A percentile compares a stretch with the other conserved stretches of the same genome.
phyloP scores from a whole-genome alignment of 2,329 filamentous ascomycete genomes.

The Hawksworthiomyces lignivorus region DNA sequence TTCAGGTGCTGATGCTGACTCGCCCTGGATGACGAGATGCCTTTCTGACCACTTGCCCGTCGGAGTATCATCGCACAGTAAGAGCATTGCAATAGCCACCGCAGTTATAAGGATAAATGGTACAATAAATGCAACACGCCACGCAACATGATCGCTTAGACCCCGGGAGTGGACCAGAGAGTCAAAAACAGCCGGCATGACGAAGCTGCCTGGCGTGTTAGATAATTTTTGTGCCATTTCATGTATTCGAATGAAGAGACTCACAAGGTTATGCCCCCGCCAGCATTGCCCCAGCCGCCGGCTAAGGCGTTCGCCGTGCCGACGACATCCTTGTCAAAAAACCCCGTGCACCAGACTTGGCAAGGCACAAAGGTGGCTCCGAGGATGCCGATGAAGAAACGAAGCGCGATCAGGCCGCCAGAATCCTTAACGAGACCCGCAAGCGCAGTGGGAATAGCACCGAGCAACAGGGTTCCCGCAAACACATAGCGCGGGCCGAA shows the following conservation, averaged over 20 bases:
- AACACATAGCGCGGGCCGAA: slow-evolving; percentile 77
- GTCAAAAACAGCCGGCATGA: slow-evolving; percentile 85
- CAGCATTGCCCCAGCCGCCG: slow-evolving; percentile 77
- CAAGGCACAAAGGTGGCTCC: slow-evolving; percentile 75
- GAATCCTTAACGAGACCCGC: slow-evolving; percentile 67
- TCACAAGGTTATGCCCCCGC: slow-evolving; percentile 75
- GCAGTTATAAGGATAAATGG: slow-evolving; percentile 68
- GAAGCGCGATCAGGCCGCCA: slow-evolving; percentile 58
- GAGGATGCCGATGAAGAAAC: slow-evolving; percentile 75
- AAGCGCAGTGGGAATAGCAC: slow-evolving; percentile 74
- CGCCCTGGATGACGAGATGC: slow-evolving; percentile 47
- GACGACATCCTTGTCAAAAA: slow-evolving; percentile 86
- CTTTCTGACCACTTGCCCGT: slow-evolving; percentile 75
- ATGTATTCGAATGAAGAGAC: neutral
- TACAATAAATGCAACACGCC: slow-evolving; percentile 78
- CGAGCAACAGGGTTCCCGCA: slow-evolving; percentile 63
- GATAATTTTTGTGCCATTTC: neutral
- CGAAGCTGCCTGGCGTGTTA: slow-evolving; percentile 40
- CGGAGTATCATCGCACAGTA: slow-evolving; percentile 73
- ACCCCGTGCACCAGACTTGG: slow-evolving; percentile 85
- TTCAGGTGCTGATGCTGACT: slow-evolving; percentile 11
- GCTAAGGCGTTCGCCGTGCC: slow-evolving; percentile 80
- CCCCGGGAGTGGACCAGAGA: slow-evolving; percentile 56
- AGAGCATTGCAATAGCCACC: slow-evolving; percentile 59
- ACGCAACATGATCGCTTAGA: slow-evolving; percentile 60